Percentiles rank a stretch among this genome's conserved stretches.
Evolutionary conservation across 163 green algal genomes (phyloP).

Genomic region (Scenedesmus sp.): DNA sequence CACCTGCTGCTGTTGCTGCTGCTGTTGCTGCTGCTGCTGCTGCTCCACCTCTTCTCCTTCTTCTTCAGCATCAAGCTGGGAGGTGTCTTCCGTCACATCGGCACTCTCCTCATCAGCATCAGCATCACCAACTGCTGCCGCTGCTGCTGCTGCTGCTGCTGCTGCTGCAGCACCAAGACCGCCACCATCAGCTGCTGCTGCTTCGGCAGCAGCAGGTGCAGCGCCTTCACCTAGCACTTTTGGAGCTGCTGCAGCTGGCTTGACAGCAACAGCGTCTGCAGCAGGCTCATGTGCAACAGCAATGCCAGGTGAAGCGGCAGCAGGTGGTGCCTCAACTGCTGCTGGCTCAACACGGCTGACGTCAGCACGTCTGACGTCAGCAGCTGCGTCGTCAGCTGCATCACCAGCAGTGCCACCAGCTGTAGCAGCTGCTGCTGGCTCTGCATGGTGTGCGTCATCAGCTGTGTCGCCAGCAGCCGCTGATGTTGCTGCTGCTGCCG

Average conservation of each 20-base stretch:
- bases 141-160: not conserved
- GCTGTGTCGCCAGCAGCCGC: not conserved
- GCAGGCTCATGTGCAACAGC: not conserved
- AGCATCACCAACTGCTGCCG: not conserved
- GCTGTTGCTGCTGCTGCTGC: conserved; percentile 2
- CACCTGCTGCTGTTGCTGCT: not conserved
- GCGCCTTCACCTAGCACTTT: not conserved
- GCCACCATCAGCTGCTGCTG: not conserved
- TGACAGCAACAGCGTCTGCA: not conserved
- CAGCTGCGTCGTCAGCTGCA: conserved; percentile 12
- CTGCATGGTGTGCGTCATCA: not conserved
- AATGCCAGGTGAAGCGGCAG: not conserved
- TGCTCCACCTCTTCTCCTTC: not conserved
- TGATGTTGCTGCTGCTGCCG: not conserved
- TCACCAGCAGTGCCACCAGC: not conserved
- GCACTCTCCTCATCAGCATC: not conserved
- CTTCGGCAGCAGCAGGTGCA: not conserved
- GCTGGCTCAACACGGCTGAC: not conserved
- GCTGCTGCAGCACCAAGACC: not conserved
- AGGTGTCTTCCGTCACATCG: not conserved
- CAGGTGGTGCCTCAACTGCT: not conserved
- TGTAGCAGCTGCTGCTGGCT: not conserved
- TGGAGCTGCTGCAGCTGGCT: not conserved
- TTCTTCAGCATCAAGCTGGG: not conserved
- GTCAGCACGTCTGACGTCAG: not conserved